phyloP scores from a whole-genome alignment of 2,329 filamentous ascomycete species.

The Monilinia polystroma region DNA sequence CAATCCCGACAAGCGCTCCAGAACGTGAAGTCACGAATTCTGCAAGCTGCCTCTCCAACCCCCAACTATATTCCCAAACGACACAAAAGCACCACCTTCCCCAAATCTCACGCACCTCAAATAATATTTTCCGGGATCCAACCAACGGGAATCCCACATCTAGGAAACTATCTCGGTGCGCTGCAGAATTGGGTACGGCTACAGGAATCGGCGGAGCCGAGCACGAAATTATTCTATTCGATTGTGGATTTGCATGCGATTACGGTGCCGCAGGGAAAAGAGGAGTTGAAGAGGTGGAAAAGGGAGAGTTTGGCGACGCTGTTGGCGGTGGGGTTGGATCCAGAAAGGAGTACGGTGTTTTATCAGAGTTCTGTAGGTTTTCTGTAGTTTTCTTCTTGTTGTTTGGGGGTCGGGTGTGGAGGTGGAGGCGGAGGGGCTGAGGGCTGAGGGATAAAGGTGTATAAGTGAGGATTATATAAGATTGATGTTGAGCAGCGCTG shows the following conservation, averaged over 20 bases:
- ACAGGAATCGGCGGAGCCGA: slow-evolving; percentile 60
- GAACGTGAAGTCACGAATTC: slow-evolving; percentile 22
- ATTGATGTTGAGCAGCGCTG: not conserved
- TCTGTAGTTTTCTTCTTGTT: slow-evolving; percentile 14
- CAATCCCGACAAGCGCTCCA: slow-evolving; percentile 1
- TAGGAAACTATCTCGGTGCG: slow-evolving; percentile 94
- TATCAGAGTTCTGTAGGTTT: slow-evolving; percentile 69
- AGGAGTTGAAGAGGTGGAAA: slow-evolving; percentile 61
- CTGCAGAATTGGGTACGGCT: slow-evolving; percentile 81
- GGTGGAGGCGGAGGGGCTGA: no score
- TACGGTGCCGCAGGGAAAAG: slow-evolving; percentile 69
- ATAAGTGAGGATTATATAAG: not conserved
- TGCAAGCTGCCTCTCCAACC: not conserved
- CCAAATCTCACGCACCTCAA: not conserved
- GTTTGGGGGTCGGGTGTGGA: not conserved
- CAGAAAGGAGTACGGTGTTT: slow-evolving; percentile 75
- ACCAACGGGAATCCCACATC: slow-evolving; percentile 87
- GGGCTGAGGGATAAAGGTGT: not conserved
- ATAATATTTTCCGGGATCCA: slow-evolving; percentile 95
- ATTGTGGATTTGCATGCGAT: slow-evolving; percentile 94
- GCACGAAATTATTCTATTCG: slow-evolving; percentile 72
- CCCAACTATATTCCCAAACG: not conserved
- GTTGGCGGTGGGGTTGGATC: slow-evolving; percentile 80
- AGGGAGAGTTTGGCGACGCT: slow-evolving; percentile 76
- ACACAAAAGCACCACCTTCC: not conserved